Base-by-base conservation (phyloP, 1,139 yeast genomes). In the Diutina scorzettiae region DNA sequence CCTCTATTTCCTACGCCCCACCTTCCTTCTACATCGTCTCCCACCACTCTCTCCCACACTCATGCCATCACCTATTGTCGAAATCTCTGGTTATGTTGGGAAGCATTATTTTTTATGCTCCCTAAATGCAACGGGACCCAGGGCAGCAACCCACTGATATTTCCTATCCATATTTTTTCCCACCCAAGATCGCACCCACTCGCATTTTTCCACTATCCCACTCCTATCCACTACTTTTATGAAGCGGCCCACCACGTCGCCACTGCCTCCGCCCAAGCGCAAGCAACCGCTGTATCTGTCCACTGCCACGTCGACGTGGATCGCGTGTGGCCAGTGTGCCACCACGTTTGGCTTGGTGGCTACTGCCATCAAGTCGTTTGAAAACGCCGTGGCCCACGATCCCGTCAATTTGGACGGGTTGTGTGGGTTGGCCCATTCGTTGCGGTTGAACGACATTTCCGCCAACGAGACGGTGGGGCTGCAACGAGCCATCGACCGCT, bases 261-360 rank as follows among this genome's bases (percentile, higher is more conserved):
- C 37, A 7, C 37, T 9, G 25, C 12, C 37, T 16, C 37, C 20
- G 37, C 27, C 37, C 16, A 32, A 32, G 14, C 37, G 37, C 5
- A 14, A 21, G 37, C 24, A 17, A n/a, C 34, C 18, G 20, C 14
- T 25, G 18, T 34, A 34, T 6, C 19, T 9, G 17, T 21, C 30
- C 17, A 37, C 34, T 8, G 68, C 66, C 14, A 53, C 61, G 36
- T 64, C 63, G 41, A 69, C 76, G 1, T 75, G 81, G 81, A 52
- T 63, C 8, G 61, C 68, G 7, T 64, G 74, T 42, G 81, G 77
- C 2, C 58, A 62, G 32, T 71, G 78, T 52, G 78, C 80, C 17
- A 53, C 60, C 37, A 53, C 69, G 2, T 51, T 73, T 41, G 73
- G 73, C 3, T 53, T 67, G 3, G 57, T 58, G 17, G 54, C 57